Evolutionary conservation across 2,329 filamentous ascomycete genomes (phyloP), one percentile per base, ranked within the genome.

Genomic region (Fusarium buxicola): DNA sequence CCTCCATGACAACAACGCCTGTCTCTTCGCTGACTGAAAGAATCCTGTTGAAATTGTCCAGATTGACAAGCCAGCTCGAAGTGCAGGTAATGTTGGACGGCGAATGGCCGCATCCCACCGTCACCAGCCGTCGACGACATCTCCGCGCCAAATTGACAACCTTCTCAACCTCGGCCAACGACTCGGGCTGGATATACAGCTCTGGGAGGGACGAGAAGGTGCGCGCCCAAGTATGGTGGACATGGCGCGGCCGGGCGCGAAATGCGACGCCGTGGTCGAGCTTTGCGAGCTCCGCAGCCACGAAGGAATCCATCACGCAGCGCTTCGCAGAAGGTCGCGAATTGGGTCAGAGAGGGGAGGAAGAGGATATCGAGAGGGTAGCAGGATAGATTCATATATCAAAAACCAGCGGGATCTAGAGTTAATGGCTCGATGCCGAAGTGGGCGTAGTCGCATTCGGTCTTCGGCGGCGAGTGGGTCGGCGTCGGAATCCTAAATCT

Each of bases 71-170:
- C 95, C 95, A 98, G 63, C 91, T 92, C 13, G 92, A 95, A 6
- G 94, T 96, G 78, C 92, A 96, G 5, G 94, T 98, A 38, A 99
- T 80, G 72, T 94, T 90, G 64, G 91, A 96, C 8, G 94, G 95
- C 51, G 94, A 97, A 80, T 99, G 94, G 53, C 89, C 92, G 70
- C 91, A 94, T 58, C 95, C 94, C n/a, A 94, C 90, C 7, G 91
- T 91, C 31, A 94, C 90, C 57, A 99, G 80, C 58, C 93, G 89
- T 41, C 92, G 89, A 36, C 93, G 88, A 77, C 91, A 95, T 78
- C 83, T 85, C 57, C 91, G 89, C 7, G 95, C 95, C 18, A 97
- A 85, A 36, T 84, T 89, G 60, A 97, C 86, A 46, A 91, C 82
- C 75, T 96, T 94, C 75, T 94, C 90, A 65, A 99, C 86, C 78